These are phyloP conservation scores for Dictyostelium intermedium DNA, from an alignment of 78 protist species.

Conservation along the genomic window DNA sequence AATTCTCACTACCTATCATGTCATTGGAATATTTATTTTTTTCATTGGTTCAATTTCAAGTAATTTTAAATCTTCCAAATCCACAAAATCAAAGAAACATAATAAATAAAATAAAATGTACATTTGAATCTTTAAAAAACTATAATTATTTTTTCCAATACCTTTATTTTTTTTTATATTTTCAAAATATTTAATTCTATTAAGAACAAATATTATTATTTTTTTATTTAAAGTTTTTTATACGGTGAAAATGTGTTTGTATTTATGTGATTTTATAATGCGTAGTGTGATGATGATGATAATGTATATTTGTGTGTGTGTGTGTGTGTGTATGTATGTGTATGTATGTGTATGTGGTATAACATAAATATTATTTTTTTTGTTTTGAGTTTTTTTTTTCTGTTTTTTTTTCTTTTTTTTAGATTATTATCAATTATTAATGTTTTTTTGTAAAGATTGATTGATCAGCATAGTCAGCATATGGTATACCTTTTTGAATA, in stretches of 20 bases:
- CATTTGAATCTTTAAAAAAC: too few relatives aligned
- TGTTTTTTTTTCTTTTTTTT: background rate
- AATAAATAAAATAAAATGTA: too few relatives aligned
- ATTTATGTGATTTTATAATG: background rate
- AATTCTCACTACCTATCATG: background rate
- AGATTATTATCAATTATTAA: background rate
- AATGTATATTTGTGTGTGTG: background rate
- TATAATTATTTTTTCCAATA: too few relatives aligned
- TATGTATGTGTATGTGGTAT: too few relatives aligned
- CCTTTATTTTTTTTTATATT: too few relatives aligned
- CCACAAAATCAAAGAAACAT: background rate
- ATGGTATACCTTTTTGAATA: background rate
- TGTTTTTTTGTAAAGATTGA: conserved; percentile 7
- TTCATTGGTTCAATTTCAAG: conserved; percentile 24
- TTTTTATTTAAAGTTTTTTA: too few relatives aligned
- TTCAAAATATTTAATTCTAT: background rate
- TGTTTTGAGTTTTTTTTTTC: too few relatives aligned
- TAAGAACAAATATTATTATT: background rate
- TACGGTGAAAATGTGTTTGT: too few relatives aligned
- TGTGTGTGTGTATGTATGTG: too few relatives aligned
- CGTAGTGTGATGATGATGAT: background rate
- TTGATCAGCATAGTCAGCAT: conserved; percentile 19
- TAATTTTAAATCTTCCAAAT: background rate
- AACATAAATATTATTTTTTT: too few relatives aligned
- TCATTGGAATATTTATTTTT: conserved; percentile 23